These are phyloP conservation scores for Coemansia sp. DNA, from an alignment of 192 early-diverging fungal species.

Conservation along the genomic window DNA sequence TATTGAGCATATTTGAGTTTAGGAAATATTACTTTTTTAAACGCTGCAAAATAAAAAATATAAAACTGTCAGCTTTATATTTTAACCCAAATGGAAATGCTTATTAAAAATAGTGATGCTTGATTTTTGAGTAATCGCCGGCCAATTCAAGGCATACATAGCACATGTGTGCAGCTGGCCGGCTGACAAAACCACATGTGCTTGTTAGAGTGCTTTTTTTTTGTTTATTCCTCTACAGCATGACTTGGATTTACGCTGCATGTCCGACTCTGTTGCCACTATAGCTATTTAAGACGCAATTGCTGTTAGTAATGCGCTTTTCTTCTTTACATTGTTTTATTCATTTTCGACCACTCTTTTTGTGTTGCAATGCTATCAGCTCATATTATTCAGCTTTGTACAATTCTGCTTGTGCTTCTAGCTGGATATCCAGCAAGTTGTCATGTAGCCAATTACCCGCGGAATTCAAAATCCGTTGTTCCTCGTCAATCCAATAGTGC, in stretches of 20 bases:
- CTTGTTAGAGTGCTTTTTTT: neutral
- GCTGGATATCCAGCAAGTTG: too few species aligned
- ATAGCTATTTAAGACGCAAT: neutral
- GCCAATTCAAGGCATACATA: neutral
- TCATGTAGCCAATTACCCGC: too few species aligned
- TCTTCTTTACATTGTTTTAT: neutral
- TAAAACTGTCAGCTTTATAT: too few species aligned
- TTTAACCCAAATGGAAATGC: too few species aligned
- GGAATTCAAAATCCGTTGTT: neutral
- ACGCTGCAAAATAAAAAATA: too few species aligned
- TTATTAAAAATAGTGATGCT: neutral
- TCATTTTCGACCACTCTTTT: neutral
- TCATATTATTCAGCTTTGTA: too few species aligned
- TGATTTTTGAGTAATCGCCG: neutral
- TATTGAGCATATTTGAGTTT: too few species aligned
- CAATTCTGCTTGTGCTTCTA: too few species aligned
- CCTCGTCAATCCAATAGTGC: neutral
- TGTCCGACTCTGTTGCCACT: neutral
- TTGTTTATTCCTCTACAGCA: neutral
- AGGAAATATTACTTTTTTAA: too few species aligned
- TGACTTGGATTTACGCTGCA: neutral
- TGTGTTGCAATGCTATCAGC: neutral
- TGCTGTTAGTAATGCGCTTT: neutral
- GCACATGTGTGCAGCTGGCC: constrained; percentile 1
- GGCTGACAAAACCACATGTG: neutral